phyloP scores from a whole-genome alignment of 208 protist species.

The Leptomonas seymouri region DNA sequence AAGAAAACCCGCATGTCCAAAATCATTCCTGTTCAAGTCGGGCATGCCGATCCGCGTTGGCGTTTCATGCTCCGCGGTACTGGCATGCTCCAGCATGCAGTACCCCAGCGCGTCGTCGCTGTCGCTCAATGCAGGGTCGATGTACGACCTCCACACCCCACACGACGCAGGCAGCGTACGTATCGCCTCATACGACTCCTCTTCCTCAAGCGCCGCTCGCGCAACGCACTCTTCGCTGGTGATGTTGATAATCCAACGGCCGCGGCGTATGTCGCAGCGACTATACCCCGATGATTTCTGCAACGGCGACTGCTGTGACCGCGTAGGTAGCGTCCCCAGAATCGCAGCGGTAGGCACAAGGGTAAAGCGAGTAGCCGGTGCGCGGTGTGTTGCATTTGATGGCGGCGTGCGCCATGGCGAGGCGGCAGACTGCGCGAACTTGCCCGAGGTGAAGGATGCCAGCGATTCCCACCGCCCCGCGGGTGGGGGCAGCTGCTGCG shows the following conservation, averaged over 20 bases:
- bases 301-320: neutral
- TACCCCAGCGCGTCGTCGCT: slow-evolving; percentile 4
- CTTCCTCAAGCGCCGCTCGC: slow-evolving; percentile 49
- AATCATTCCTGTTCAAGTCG: neutral
- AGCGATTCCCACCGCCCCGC: neutral
- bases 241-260: slow-evolving; percentile 30
- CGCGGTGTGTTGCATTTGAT: neutral
- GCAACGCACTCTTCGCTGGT: slow-evolving; percentile 53
- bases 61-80: neutral
- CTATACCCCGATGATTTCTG: neutral
- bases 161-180: slow-evolving; percentile 34
- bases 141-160: slow-evolving; percentile 15
- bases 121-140: neutral
- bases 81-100: neutral
- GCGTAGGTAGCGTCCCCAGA: neutral
- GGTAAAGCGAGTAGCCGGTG: neutral
- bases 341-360: neutral
- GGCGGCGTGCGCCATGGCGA: neutral
- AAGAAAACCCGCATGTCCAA: neutral
- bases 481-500: neutral
- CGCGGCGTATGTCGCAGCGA: slow-evolving; percentile 26
- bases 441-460: neutral
- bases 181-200: slow-evolving; percentile 44
- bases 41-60: neutral
- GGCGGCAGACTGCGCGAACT: neutral